Conservation (phyloP, 2,329 filamentous ascomycete genomes). For the Pseudogymnoascus sp. region DNA sequence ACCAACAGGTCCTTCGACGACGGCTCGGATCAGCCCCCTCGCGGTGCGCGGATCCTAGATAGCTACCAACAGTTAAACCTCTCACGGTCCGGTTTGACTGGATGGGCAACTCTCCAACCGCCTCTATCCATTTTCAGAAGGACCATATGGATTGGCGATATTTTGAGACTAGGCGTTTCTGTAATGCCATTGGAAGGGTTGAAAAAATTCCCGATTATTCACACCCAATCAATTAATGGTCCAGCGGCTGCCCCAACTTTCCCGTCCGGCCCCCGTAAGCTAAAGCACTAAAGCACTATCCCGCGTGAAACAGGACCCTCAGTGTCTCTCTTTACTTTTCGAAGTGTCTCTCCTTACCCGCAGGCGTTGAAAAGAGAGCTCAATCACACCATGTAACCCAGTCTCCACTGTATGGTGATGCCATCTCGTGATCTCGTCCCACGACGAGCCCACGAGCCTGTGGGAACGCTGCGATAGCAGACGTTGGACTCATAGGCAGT, state of each 20-base stretch:
- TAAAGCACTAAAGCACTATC: neutral
- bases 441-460: conserved; percentile 3
- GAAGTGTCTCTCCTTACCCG: conserved; percentile 4
- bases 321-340: neutral
- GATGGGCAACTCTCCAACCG: conserved; percentile 2
- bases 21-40: conserved; percentile 2
- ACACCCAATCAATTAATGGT: conserved; percentile 1
- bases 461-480: neutral
- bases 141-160: neutral
- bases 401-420: neutral
- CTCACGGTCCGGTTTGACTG: conserved; percentile 4
- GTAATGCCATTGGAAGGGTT: neutral
- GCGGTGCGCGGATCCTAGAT: neutral
- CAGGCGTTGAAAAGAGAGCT: conserved; percentile 3
- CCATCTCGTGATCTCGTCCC: conserved; percentile 5
- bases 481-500: neutral
- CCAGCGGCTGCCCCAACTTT: conserved; percentile 4
- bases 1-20: neutral
- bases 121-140: neutral
- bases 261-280: conserved; percentile 4
- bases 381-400: neutral
- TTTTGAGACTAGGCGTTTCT: conserved; percentile 1
- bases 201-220: conserved; percentile 5
- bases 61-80: neutral
- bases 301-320: conserved; percentile 4